Conservation (phyloP, 2,329 filamentous ascomycete species). For the Fusarium devonianum region DNA sequence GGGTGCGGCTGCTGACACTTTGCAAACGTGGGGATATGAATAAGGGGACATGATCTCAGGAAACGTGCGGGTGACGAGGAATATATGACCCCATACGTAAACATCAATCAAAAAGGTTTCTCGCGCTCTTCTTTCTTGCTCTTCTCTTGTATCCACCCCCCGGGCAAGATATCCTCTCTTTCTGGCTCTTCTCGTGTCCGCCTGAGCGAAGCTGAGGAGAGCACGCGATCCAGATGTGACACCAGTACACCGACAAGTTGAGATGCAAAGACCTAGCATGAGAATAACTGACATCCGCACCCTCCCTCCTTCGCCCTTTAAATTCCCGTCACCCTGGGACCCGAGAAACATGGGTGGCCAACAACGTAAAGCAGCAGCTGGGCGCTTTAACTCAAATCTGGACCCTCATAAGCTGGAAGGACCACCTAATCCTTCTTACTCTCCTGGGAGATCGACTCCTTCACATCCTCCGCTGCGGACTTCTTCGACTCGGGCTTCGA, state of each 20-base stretch:
- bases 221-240: constrained; percentile 32
- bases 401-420: constrained; percentile 30
- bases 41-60: constrained; percentile 16
- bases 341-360: constrained; percentile 35
- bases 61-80: constrained; percentile 18
- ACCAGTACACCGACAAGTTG: constrained; percentile 40
- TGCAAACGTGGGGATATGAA: constrained; percentile 1
- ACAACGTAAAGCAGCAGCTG: constrained; percentile 21
- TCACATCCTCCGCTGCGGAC: constrained; percentile 33
- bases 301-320: constrained; percentile 19
- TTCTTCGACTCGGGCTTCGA: constrained; percentile 36
- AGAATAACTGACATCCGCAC: constrained; percentile 39
- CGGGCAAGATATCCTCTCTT: constrained; percentile 16
- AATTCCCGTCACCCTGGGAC: constrained; percentile 15
- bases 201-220: constrained; percentile 23
- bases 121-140: constrained; percentile 38
- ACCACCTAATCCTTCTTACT: constrained; percentile 50
- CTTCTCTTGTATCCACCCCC: constrained; percentile 24
- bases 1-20: constrained; percentile 16
- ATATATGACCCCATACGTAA: constrained; percentile 36
- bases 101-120: constrained; percentile 39
- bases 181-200: constrained; percentile 26
- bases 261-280: constrained; percentile 41
- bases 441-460: constrained; percentile 39
- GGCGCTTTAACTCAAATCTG: constrained; percentile 26